Evolutionary conservation across 495 filamentous ascomycete genomes (phyloP), one percentile per base, ranked within the genome.

Genomic region (Penicillium turbatum): DNA sequence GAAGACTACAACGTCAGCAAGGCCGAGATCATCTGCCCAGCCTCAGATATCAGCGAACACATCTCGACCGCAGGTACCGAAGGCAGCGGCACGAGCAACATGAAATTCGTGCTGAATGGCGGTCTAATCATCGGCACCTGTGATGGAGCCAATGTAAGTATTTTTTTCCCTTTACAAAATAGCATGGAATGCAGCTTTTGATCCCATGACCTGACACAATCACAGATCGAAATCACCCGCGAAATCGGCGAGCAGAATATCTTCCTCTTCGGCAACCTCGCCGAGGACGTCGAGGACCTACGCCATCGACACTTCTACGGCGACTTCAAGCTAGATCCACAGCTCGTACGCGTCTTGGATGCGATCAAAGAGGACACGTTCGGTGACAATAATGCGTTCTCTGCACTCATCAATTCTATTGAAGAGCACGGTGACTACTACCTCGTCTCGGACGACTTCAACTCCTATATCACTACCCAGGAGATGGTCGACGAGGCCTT

Each of bases 1-100:
- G 90, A 93, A 66, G 93, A 98, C 75, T 98, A 98, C 81, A 98
- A 98, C 57, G 93, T 98, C 61, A 95, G 90, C 82, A 97, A 97
- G 76, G 95, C 93, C 13, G 93, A 98, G 73, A 89, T 97, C 56
- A 96, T 98, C 59, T 82, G 84, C 47, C 93, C 93, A 6, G 93
- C 93, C 10, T 95, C 89, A 13, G 93, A 98, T 65, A 85, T 98
- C 64, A 96, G 90, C 71, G 93, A 98, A 76, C 93, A 98, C 67
- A 98, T 98, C 69, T 98, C 93, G 2, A 98, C 93, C 30, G 93
- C 93, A 15, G 93, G 93, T 26, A 98, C 93, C 2, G 93, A 98
- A 49, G 82, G 78, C 11, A 82, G 73, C 51, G 78, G 78, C 15
- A 86, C 79, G 0, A 83, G 80, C 50, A 97, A 97, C 82, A 98